phyloP scores from a whole-genome alignment of 2,329 filamentous ascomycete genomes.

The Harringtonia aguacate region DNA sequence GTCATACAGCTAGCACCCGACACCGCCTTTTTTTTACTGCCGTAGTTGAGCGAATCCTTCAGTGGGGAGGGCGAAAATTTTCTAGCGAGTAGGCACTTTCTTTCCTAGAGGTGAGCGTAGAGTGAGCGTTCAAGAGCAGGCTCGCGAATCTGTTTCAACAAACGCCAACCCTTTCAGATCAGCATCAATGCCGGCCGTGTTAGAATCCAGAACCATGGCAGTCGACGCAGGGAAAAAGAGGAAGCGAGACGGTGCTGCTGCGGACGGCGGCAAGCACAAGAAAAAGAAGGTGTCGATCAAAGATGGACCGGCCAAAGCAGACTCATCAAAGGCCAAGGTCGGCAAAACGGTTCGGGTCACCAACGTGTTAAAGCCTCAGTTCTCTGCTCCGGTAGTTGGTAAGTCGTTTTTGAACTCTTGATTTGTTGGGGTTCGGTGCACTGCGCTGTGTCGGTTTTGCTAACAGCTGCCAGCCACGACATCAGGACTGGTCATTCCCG shows the following conservation, averaged over 20 bases:
- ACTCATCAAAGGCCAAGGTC: constrained; percentile 13
- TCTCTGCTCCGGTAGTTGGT: constrained; percentile 35
- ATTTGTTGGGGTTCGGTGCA: too few species aligned
- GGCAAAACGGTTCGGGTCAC: constrained; percentile 29
- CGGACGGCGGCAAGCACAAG: constrained; percentile 27
- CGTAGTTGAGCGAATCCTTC: neutral
- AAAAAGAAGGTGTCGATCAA: constrained; percentile 43
- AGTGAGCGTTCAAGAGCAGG: too few species aligned
- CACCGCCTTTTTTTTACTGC: constrained; percentile 10
- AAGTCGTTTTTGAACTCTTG: too few species aligned
- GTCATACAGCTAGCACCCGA: neutral
- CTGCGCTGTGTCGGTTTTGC: too few species aligned
- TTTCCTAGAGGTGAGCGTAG: too few species aligned
- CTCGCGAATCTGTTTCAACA: too few species aligned
- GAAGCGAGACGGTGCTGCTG: constrained; percentile 35
- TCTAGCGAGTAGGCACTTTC: constrained; percentile 1
- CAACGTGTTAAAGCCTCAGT: constrained; percentile 31
- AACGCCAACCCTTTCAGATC: too few species aligned
- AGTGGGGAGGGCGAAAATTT: constrained; percentile 8
- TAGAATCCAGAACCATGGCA: constrained; percentile 5
- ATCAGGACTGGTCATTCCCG: constrained; percentile 27
- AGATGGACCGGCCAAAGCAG: constrained; percentile 15
- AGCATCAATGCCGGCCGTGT: neutral
- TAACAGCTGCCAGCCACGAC: constrained; percentile 24
- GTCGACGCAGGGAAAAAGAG: constrained; percentile 32